phyloP scores from a whole-genome alignment of 2,329 filamentous ascomycete genomes.

The Epichloe typhina region DNA sequence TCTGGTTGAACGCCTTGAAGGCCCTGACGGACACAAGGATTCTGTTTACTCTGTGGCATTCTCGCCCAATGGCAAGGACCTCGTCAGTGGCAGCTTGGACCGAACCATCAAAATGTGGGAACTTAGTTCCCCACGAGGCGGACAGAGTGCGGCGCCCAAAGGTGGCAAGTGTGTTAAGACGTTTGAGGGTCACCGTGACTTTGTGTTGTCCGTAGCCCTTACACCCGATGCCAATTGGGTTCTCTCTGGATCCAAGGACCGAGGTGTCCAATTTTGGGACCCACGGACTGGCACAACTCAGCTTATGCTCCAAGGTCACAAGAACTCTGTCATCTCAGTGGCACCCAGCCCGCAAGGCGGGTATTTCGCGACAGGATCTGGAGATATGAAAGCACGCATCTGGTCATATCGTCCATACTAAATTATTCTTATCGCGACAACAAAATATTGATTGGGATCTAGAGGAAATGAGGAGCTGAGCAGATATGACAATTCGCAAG shows the following conservation, averaged over 20 bases:
- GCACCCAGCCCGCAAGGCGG: constrained; percentile 80
- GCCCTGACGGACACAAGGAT: constrained; percentile 88
- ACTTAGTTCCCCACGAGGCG: constrained; percentile 58
- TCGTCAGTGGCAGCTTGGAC: constrained; percentile 89
- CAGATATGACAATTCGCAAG: not conserved
- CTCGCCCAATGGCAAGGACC: constrained; percentile 79
- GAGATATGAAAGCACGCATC: constrained; percentile 94
- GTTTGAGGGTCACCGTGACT: constrained; percentile 96
- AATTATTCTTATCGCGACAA: not conserved
- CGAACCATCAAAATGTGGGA: constrained; percentile 99
- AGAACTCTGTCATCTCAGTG: constrained; percentile 97
- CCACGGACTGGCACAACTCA: constrained; percentile 85
- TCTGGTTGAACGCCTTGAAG: constrained; percentile 83
- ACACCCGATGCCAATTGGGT: constrained; percentile 94
- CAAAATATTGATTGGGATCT: not conserved
- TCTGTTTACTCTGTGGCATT: constrained; percentile 96
- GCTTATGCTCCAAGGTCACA: constrained; percentile 97
- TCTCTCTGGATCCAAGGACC: constrained; percentile 91
- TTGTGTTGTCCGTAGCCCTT: constrained; percentile 87
- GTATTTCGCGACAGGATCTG: constrained; percentile 90
- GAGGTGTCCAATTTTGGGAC: constrained; percentile 98
- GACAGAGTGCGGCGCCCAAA: constrained; percentile 56
- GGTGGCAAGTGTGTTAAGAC: constrained; percentile 90
- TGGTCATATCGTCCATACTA: constrained; percentile 64
- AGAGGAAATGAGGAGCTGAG: not conserved